A percentile compares a stretch with the other conserved stretches of the same genome.
Evolutionary conservation across 805 yeast genomes (phyloP).

Genomic region (Metschnikowia colocasiae): DNA sequence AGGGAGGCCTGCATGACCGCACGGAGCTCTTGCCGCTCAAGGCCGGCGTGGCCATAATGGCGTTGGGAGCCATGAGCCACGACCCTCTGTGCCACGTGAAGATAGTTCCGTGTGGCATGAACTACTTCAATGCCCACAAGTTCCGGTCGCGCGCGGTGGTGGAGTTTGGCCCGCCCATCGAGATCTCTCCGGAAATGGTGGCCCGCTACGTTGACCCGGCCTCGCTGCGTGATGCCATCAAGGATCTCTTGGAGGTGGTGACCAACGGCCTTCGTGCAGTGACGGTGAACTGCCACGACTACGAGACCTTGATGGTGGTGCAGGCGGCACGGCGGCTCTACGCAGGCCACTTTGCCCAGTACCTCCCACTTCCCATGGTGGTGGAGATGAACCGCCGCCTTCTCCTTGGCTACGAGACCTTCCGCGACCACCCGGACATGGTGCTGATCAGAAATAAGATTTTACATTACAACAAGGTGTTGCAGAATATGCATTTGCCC

Average conservation of each 20-base stretch:
- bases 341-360: conserved; percentile 65
- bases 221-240: conserved; percentile 69
- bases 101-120: conserved; percentile 96
- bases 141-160: conserved; percentile 93
- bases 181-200: conserved; percentile 54
- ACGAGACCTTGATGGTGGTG: conserved; percentile 81
- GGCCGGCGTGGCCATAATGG: conserved; percentile 98
- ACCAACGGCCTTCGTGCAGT: conserved; percentile 76
- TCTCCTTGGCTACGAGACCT: conserved; percentile 75
- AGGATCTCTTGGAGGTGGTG: conserved; percentile 63
- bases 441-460: conserved; percentile 60
- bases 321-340: conserved; percentile 91
- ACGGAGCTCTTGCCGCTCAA: conserved; percentile 87
- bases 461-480: conserved; percentile 60
- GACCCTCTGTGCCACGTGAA: conserved; percentile 73
- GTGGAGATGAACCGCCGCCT: conserved; percentile 90
- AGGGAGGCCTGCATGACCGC: conserved; percentile 97
- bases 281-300: conserved; percentile 85
- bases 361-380: conserved; percentile 74
- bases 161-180: conserved; percentile 88
- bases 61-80: conserved; percentile 84
- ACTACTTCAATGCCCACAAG: conserved; percentile 92
- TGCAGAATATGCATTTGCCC: conserved; percentile 48
- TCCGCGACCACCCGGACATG: conserved; percentile 65
- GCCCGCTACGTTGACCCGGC: conserved; percentile 62